A percentile compares a stretch with the other conserved stretches of the same genome.
These are phyloP conservation scores for Moricandia arvensis DNA, from an alignment of 345 rosid genomes.

Conservation along the genomic window DNA sequence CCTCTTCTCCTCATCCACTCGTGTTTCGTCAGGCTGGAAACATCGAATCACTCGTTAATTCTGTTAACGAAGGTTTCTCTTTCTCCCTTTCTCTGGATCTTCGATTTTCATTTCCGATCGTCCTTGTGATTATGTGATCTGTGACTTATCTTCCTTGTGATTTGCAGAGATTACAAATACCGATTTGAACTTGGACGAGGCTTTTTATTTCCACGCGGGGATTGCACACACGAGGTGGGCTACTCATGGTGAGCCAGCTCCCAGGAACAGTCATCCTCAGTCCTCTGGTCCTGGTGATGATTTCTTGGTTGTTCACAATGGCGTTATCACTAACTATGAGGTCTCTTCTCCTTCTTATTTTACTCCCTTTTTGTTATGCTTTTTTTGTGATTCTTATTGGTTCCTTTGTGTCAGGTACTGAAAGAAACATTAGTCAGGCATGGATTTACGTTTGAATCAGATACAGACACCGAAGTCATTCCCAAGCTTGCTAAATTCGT, in stretches of 20 bases:
- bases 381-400: not conserved
- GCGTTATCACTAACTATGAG: constrained; percentile 83
- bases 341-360: constrained; percentile 39
- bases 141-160: not conserved
- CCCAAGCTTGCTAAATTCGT: constrained; percentile 93
- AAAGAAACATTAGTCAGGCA: constrained; percentile 75
- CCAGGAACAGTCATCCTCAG: constrained; percentile 93
- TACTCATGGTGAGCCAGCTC: constrained; percentile 95
- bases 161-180: constrained; percentile 60
- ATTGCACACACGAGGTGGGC: constrained; percentile 99
- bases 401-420: constrained; percentile 49
- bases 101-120: not conserved
- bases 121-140: not conserved
- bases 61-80: constrained; percentile 69
- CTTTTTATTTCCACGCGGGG: constrained; percentile 74
- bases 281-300: constrained; percentile 78
- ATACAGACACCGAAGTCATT: constrained; percentile 94
- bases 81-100: constrained; percentile 14
- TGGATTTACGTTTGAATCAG: constrained; percentile 88
- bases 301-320: constrained; percentile 93
- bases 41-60: constrained; percentile 94
- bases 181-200: constrained; percentile 70
- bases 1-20: constrained; percentile 40
- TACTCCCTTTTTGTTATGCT: not conserved
- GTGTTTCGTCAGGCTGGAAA: constrained; percentile 92